A percentile compares a stretch with the other conserved stretches of the same genome.
Evolutionary conservation across 2,329 filamentous ascomycete genomes (phyloP).

Genomic region (Phialophora verrucosa): DNA sequence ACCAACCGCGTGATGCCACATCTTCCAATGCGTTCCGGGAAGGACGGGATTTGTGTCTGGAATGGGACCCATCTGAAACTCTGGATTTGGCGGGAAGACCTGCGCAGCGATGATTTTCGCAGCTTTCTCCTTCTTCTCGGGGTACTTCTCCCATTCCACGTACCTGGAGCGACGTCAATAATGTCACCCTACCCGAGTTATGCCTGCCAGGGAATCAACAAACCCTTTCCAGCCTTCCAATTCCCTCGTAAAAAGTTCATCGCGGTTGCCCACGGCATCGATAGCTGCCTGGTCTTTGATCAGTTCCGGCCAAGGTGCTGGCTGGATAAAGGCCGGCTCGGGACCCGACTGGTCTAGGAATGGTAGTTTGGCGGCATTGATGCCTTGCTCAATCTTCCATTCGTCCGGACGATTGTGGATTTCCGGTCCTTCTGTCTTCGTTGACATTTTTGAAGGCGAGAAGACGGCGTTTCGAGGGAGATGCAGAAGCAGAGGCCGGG

Average conservation of each 20-base stretch:
- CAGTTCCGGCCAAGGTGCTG: constrained; percentile 38
- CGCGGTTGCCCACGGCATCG: constrained; percentile 47
- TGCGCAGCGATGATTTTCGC: constrained; percentile 60
- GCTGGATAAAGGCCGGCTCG: constrained; percentile 44
- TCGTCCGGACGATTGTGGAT: constrained; percentile 47
- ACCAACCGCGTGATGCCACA: constrained; percentile 62
- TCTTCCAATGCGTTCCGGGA: constrained; percentile 61
- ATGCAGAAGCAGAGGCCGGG: constrained; percentile 1
- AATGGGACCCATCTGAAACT: constrained; percentile 62
- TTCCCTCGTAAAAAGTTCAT: constrained; percentile 52
- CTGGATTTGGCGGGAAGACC: constrained; percentile 57
- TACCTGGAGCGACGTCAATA: constrained; percentile 50
- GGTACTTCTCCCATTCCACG: constrained; percentile 72
- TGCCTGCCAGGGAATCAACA: constrained; percentile 4
- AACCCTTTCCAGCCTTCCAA: constrained; percentile 55
- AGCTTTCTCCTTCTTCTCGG: constrained; percentile 67
- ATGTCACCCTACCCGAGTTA: background rate
- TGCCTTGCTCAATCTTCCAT: constrained; percentile 61
- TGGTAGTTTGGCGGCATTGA: constrained; percentile 53
- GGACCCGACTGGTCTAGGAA: constrained; percentile 54
- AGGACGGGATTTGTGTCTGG: constrained; percentile 64
- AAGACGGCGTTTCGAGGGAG: background rate
- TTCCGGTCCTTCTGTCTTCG: constrained; percentile 1
- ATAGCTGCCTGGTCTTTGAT: constrained; percentile 53
- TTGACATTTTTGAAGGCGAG: background rate